Base-by-base conservation (phyloP, 148 eudicot genomes). In the Fagopyrum tataricum region DNA sequence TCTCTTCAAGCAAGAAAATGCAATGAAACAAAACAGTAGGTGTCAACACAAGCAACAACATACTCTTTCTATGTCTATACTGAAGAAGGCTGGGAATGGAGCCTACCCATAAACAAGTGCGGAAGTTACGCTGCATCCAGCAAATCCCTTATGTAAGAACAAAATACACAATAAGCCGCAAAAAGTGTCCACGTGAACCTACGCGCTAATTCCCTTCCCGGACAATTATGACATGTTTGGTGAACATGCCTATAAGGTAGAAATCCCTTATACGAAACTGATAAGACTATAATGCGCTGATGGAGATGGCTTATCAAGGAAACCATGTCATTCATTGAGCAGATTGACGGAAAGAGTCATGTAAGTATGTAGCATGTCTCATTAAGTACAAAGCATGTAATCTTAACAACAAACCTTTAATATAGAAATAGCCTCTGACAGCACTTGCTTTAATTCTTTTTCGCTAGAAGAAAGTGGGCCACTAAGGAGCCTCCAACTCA, bases 101-200 rank as follows among this genome's bases (percentile, higher is more conserved):
- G 39, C 83, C 61, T 87, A 93, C 98, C 97, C 98, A 78, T 85
- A 86, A 70, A 91, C 98, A 88, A 93, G 87, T 13, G 89, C 87
- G 12, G 91, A 89, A 73, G 91, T 89, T 73, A 87, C 87, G 77
- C 89, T 95, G 67, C 80, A 85, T 73, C 91, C 89, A 81, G 87
- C 83, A 79, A 93, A 93, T 42, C 79, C 80, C 71, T 91, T 97
- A 97, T 93, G 24, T 23, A 9, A 58, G 13, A 24, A 58, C 10
- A 52, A 52, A 15, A 20, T 20, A 4, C 14, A 58, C 7, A 3
- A 9, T 21, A 58, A 18, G 37, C 37, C 37, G 37, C 37, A 31
- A 31, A 31, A 31, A 31, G 37, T 31, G 37, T 31, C 37, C 37
- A 31, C 37, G 37, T 31, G 37, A 31, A 31, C 37, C 37, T 31